A percentile compares a stretch with the other conserved stretches of the same genome.
phyloP scores from a whole-genome alignment of 2,329 filamentous ascomycete species.

The Trichophyton simii region DNA sequence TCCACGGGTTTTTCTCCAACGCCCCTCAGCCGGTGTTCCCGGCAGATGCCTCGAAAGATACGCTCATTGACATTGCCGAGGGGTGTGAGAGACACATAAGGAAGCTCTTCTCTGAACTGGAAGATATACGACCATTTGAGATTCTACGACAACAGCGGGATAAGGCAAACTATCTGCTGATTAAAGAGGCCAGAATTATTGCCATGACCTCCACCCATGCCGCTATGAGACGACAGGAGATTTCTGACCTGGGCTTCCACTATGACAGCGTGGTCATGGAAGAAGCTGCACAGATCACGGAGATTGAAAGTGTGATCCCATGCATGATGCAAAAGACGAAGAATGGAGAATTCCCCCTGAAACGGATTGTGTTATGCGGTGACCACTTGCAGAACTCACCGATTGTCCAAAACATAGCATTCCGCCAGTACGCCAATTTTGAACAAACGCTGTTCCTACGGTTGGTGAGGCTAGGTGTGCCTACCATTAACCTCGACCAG shows the following conservation, averaged over 20 bases:
- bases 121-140: conserved; percentile 90
- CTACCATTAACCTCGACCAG: conserved; percentile 76
- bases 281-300: conserved; percentile 94
- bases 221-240: conserved; percentile 83
- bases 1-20: conserved; percentile 74
- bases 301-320: conserved; percentile 93
- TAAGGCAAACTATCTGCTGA: conserved; percentile 88
- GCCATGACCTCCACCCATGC: conserved; percentile 99
- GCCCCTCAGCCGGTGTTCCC: conserved; percentile 79
- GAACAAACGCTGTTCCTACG: conserved; percentile 92
- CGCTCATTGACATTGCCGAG: conserved; percentile 60
- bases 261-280: conserved; percentile 99
- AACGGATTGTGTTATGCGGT: conserved; percentile 82
- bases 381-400: conserved; percentile 97
- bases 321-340: conserved; percentile 77
- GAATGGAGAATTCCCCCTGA: conserved; percentile 59
- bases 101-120: conserved; percentile 82
- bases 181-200: conserved; percentile 91
- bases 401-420: conserved; percentile 85
- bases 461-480: conserved; percentile 82
- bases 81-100: conserved; percentile 82
- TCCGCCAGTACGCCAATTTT: conserved; percentile 87
- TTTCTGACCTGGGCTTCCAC: conserved; percentile 81
- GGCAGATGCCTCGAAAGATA: conserved; percentile 48
- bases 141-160: conserved; percentile 78